Evolutionary conservation across 2,329 filamentous ascomycete genomes (phyloP).

Genomic region (Colletotrichum higginsianum): DNA sequence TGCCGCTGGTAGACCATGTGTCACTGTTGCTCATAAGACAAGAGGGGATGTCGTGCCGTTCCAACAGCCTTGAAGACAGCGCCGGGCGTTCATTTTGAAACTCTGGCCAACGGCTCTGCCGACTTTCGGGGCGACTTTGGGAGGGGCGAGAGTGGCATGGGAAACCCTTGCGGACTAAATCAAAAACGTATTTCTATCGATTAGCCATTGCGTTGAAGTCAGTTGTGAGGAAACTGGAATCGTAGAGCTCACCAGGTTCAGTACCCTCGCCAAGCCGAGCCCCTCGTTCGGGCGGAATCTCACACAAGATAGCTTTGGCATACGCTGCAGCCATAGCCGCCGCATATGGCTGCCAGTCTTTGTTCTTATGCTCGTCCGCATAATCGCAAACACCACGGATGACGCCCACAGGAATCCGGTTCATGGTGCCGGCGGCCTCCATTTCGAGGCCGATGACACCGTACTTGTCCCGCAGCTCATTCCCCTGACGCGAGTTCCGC

Average conservation of each 20-base stretch:
- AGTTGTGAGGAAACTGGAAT: no score
- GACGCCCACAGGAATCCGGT: slow-evolving; percentile 51
- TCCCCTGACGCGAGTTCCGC: slow-evolving; percentile 45
- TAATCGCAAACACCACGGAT: slow-evolving; percentile 55
- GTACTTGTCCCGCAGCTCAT: slow-evolving; percentile 48
- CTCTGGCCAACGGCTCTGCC: not conserved
- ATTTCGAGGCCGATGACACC: slow-evolving; percentile 53
- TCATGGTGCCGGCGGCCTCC: slow-evolving; percentile 52
- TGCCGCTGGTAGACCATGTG: not conserved
- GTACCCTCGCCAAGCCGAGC: no score
- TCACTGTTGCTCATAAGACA: not conserved
- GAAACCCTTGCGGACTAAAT: no score
- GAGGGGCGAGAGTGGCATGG: no score
- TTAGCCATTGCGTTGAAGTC: no score
- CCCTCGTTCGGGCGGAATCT: no score
- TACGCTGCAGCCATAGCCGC: slow-evolving; percentile 52
- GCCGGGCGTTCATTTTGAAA: slow-evolving; percentile 1
- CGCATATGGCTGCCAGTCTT: slow-evolving; percentile 54
- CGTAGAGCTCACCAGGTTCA: no score
- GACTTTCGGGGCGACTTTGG: no score
- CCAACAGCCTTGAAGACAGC: not conserved
- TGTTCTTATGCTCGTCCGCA: slow-evolving; percentile 51
- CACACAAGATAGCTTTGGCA: slow-evolving; percentile 23
- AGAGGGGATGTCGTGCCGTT: not conserved
- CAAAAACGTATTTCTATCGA: no score